A percentile compares a stretch with the other conserved stretches of the same genome.
Evolutionary conservation across 805 yeast species (phyloP).

Genomic region (Metschnikowia lochheadii): DNA sequence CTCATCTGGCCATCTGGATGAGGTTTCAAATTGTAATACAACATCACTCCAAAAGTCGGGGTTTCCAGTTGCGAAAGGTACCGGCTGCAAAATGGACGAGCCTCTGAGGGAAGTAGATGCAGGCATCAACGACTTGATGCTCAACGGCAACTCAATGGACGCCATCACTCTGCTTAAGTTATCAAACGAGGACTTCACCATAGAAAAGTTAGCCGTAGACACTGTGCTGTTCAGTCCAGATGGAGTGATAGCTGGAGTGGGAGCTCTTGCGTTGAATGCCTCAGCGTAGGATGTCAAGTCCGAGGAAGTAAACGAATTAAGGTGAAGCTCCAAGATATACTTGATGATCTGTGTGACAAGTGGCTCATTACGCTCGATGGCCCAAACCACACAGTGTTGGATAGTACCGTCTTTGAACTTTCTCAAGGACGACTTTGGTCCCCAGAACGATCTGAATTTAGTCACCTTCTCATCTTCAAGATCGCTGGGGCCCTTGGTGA

Average conservation of each 20-base stretch:
- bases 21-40: constrained; percentile 81
- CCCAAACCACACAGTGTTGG: constrained; percentile 89
- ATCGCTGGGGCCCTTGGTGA: constrained; percentile 77
- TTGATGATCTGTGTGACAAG: constrained; percentile 61
- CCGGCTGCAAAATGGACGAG: constrained; percentile 74
- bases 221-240: constrained; percentile 48
- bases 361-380: constrained; percentile 50
- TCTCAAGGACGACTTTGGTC: constrained; percentile 75
- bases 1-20: constrained; percentile 96
- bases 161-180: constrained; percentile 45
- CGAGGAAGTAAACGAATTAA: constrained; percentile 42
- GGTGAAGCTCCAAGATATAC: constrained; percentile 61
- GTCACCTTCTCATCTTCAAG: constrained; percentile 51
- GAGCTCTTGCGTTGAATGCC: constrained; percentile 49
- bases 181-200: constrained; percentile 44
- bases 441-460: constrained; percentile 85
- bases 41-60: constrained; percentile 80
- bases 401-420: constrained; percentile 91
- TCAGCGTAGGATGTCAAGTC: constrained; percentile 36
- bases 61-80: constrained; percentile 69
- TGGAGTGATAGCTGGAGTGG: constrained; percentile 57
- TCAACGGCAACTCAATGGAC: constrained; percentile 57
- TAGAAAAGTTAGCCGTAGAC: constrained; percentile 25
- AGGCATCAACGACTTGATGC: constrained; percentile 68
- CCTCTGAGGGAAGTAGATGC: constrained; percentile 71